Evolutionary conservation across 345 rosid species (phyloP).

Genomic region (Raphanus raphanistrum): DNA sequence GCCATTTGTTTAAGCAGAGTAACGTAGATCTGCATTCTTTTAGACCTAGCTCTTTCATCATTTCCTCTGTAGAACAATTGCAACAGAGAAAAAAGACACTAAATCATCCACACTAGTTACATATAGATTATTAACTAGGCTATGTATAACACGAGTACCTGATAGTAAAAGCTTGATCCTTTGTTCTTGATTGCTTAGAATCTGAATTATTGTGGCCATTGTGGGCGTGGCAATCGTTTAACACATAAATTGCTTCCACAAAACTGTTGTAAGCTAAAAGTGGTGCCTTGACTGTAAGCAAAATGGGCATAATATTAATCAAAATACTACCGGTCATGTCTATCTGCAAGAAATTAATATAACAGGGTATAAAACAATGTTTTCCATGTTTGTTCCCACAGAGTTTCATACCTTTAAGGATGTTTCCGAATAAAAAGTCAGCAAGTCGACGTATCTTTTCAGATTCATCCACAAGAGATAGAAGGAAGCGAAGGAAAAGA

Average conservation of each 20-base stretch:
- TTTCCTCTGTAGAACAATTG: slow-evolving; percentile 60
- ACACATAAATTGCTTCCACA: slow-evolving; percentile 85
- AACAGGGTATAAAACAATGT: not conserved
- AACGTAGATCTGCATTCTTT: slow-evolving; percentile 78
- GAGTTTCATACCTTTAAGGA: slow-evolving; percentile 67
- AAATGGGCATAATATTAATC: slow-evolving; percentile 11
- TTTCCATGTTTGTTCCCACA: not conserved
- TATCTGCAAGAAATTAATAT: not conserved
- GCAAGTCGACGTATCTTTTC: slow-evolving; percentile 87
- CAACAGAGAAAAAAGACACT: slow-evolving; percentile 8
- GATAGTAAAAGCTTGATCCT: slow-evolving; percentile 62
- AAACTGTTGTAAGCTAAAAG: slow-evolving; percentile 97
- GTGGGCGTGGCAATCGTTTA: slow-evolving; percentile 75
- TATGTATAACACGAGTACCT: slow-evolving; percentile 46
- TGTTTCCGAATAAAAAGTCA: slow-evolving; percentile 82
- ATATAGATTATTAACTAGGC: slow-evolving; percentile 15
- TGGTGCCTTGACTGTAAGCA: slow-evolving; percentile 77
- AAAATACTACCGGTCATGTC: slow-evolving; percentile 13
- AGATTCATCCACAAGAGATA: slow-evolving; percentile 91
- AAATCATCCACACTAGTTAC: slow-evolving; percentile 15
- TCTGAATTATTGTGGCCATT: slow-evolving; percentile 46
- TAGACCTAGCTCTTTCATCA: slow-evolving; percentile 70
- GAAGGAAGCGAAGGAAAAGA: slow-evolving; percentile 80
- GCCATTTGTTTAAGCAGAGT: slow-evolving; percentile 94
- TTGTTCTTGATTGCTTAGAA: slow-evolving; percentile 55